Conservation (phyloP, 2,329 filamentous ascomycete species). For the Cordyceps javanica region DNA sequence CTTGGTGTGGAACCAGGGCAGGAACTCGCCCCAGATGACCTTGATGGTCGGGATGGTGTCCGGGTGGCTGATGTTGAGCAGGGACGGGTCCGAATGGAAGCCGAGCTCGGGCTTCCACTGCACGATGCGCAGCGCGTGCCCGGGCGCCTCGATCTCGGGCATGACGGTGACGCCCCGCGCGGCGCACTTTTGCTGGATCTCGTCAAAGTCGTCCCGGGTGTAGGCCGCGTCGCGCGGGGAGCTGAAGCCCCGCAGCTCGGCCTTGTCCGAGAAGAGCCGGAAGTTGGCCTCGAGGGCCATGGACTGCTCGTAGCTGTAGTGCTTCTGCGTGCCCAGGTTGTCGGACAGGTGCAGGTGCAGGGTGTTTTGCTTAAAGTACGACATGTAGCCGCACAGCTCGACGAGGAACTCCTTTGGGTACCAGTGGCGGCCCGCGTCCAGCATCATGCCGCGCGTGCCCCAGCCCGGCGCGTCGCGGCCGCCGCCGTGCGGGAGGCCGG, state of each 20-base stretch:
- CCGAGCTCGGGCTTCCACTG: conserved; percentile 54
- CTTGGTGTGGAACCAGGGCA: conserved; percentile 51
- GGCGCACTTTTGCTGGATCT: conserved; percentile 46
- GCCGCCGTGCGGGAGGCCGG: too few relatives aligned
- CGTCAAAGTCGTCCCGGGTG: conserved; percentile 41
- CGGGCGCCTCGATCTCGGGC: conserved; percentile 55
- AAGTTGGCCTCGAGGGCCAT: conserved; percentile 49
- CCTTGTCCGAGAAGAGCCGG: conserved; percentile 43
- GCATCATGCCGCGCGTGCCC: conserved; percentile 40
- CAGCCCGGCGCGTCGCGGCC: conserved; percentile 46
- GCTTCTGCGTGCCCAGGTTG: conserved; percentile 42
- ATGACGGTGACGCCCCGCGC: conserved; percentile 50
- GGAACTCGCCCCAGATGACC: conserved; percentile 44
- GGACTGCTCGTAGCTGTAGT: conserved; percentile 42
- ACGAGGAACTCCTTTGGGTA: conserved; percentile 48
- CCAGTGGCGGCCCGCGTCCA: conserved; percentile 51
- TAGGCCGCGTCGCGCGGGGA: conserved; percentile 49
- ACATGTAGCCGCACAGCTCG: conserved; percentile 53
- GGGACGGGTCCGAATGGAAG: conserved; percentile 37
- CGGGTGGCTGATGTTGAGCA: conserved; percentile 39
- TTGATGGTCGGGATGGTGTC: conserved; percentile 46
- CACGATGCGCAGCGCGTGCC: conserved; percentile 49
- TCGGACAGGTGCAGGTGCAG: conserved; percentile 54
- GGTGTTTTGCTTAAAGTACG: conserved; percentile 55
- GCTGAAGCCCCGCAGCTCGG: conserved; percentile 43